These are phyloP conservation scores for Exophiala calicioides DNA, from an alignment of 2,329 filamentous ascomycete genomes.

Conservation along the genomic window DNA sequence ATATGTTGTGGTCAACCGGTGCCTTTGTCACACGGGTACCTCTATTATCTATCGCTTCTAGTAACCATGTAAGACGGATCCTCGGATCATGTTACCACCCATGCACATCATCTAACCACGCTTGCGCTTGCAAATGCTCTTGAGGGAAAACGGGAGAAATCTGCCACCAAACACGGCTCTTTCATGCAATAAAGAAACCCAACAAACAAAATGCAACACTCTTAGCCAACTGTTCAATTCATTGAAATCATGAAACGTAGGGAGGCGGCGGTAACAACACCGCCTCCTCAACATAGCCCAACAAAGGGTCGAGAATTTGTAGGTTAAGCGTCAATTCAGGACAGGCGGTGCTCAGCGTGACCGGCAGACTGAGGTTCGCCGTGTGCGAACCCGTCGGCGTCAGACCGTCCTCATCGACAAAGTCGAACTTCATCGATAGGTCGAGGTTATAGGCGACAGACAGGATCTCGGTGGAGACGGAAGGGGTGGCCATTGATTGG, in stretches of 20 bases:
- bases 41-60: no score
- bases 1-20: no score
- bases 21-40: no score
- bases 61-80: no score
- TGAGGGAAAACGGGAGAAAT: no score
- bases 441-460: conserved; percentile 22
- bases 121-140: no score
- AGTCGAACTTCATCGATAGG: conserved; percentile 19
- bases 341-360: conserved; percentile 13
- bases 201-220: no score
- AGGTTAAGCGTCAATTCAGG: conserved; percentile 10
- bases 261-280: conserved; percentile 19
- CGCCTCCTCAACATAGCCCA: conserved; percentile 20
- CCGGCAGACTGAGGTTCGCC: conserved; percentile 19
- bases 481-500: conserved; percentile 21
- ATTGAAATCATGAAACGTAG: conserved; percentile 23
- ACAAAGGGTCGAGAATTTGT: conserved; percentile 14
- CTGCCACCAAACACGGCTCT: no score
- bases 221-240: no score
- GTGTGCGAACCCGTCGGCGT: conserved; percentile 9
- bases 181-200: no score
- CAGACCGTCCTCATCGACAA: conserved; percentile 1
- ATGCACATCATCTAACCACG: no score
- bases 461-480: conserved; percentile 22
- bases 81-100: no score